These are phyloP conservation scores for Cyberlindnera amylophila DNA, from an alignment of 805 yeast genomes.

Conservation along the genomic window DNA sequence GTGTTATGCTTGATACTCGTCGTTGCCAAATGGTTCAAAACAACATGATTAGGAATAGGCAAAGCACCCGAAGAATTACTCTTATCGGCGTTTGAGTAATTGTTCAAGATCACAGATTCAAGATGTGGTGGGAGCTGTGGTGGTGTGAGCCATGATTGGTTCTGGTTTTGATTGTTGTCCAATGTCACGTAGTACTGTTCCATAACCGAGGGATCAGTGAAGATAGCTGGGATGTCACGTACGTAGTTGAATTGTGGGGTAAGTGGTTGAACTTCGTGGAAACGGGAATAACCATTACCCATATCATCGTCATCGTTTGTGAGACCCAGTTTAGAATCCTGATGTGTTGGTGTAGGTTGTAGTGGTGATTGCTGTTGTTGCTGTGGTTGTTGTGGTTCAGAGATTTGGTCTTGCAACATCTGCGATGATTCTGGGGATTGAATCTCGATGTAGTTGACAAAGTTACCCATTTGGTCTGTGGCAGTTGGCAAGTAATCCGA, in stretches of 20 bases:
- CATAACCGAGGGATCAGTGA: conserved; percentile 83
- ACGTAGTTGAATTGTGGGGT: conserved; percentile 40
- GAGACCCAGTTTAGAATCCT: conserved; percentile 61
- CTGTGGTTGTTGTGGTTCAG: conserved; percentile 21
- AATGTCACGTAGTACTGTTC: conserved; percentile 77
- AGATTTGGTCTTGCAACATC: conserved; percentile 28
- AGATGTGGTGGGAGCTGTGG: conserved; percentile 97
- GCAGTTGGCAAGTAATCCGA: conserved; percentile 92
- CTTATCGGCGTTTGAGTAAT: conserved; percentile 53
- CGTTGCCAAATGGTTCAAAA: conserved; percentile 90
- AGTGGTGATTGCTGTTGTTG: conserved; percentile 18
- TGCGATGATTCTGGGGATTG: conserved; percentile 36
- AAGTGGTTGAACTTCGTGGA: conserved; percentile 54
- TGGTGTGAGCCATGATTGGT: conserved; percentile 71
- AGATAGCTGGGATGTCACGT: conserved; percentile 74
- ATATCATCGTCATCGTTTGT: conserved; percentile 73
- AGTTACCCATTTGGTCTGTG: conserved; percentile 94
- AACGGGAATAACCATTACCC: conserved; percentile 77
- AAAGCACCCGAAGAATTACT: conserved; percentile 85
- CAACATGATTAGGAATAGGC: conserved; percentile 94
- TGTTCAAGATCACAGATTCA: conserved; percentile 87
- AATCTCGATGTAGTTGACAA: conserved; percentile 87
- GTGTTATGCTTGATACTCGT: conserved; percentile 92
- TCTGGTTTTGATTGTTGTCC: conserved; percentile 64
- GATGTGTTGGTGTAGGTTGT: conserved; percentile 6